Percentiles rank a stretch among this genome's conserved stretches.
These are phyloP conservation scores for Cyberlindnera sargentensis DNA, from an alignment of 805 yeast species.

Conservation along the genomic window DNA sequence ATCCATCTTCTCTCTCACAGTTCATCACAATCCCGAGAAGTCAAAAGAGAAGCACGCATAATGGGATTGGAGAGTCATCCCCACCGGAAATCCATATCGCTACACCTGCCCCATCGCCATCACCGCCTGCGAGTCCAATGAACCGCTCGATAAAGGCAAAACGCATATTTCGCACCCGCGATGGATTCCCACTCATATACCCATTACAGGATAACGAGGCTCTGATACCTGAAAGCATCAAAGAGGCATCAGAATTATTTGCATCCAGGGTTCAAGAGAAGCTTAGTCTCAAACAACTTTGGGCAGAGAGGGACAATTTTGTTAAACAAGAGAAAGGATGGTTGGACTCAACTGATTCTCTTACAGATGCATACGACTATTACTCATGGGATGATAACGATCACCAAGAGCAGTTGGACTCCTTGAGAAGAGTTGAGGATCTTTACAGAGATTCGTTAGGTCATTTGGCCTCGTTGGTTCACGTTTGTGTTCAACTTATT, in stretches of 20 bases:
- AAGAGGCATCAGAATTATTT: constrained; percentile 71
- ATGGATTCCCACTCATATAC: constrained; percentile 58
- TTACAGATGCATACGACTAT: constrained; percentile 27
- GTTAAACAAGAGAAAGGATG: constrained; percentile 71
- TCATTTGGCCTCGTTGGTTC: constrained; percentile 54
- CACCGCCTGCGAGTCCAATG: constrained; percentile 37
- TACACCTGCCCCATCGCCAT: constrained; percentile 86
- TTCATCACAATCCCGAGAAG: constrained; percentile 50
- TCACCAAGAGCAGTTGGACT: constrained; percentile 26
- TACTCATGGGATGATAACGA: constrained; percentile 15
- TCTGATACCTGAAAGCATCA: constrained; percentile 61
- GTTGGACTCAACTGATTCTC: constrained; percentile 17
- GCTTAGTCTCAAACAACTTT: constrained; percentile 61
- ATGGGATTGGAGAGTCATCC: constrained; percentile 40
- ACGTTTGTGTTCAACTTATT: constrained; percentile 58
- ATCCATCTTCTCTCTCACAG: constrained; percentile 50
- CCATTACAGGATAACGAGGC: constrained; percentile 32
- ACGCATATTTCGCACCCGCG: constrained; percentile 56
- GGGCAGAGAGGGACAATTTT: constrained; percentile 64
- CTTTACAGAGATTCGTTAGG: constrained; percentile 50
- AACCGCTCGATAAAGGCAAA: constrained; percentile 33
- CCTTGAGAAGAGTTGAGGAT: constrained; percentile 49
- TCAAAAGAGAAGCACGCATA: constrained; percentile 29
- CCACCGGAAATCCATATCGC: constrained; percentile 63
- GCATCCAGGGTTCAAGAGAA: constrained; percentile 56